phyloP scores from a whole-genome alignment of 2,329 filamentous ascomycete species.

The Domatiomyces catenatus region DNA sequence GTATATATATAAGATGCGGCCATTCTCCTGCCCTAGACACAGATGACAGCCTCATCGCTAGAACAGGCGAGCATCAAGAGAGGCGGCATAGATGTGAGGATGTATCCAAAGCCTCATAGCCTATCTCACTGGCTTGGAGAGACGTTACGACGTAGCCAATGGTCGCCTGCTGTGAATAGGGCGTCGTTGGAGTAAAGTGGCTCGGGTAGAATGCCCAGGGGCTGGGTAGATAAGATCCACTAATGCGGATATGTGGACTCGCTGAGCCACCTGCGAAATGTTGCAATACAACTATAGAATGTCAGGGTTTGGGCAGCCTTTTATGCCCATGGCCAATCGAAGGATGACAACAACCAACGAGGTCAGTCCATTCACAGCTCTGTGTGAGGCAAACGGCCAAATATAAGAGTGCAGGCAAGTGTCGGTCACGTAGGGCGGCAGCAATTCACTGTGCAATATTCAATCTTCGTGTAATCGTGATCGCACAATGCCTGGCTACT shows the following conservation, averaged over 20 bases:
- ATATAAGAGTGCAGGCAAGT: not conserved
- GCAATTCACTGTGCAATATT: not conserved
- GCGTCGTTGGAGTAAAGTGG: no score
- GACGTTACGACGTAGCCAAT: not conserved
- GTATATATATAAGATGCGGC: not conserved
- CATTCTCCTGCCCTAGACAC: not conserved
- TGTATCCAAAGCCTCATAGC: not conserved
- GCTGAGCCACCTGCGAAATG: not conserved
- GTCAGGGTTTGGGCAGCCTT: not conserved
- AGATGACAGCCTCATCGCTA: not conserved
- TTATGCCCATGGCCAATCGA: not conserved
- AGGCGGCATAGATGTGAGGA: not conserved
- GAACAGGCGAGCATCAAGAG: not conserved
- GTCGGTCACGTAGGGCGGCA: not conserved
- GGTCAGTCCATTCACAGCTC: not conserved
- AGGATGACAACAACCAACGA: not conserved
- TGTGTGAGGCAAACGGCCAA: not conserved
- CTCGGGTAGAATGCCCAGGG: no score
- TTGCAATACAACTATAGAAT: not conserved
- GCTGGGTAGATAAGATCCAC: not conserved
- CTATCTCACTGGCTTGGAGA: not conserved
- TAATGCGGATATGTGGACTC: not conserved
- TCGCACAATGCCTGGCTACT: slow-evolving; percentile 10
- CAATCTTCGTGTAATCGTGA: not conserved
- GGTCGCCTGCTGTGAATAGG: not conserved